phyloP scores from a whole-genome alignment of 1,139 yeast species.

The Kurtzmaniella quercitrusa region DNA sequence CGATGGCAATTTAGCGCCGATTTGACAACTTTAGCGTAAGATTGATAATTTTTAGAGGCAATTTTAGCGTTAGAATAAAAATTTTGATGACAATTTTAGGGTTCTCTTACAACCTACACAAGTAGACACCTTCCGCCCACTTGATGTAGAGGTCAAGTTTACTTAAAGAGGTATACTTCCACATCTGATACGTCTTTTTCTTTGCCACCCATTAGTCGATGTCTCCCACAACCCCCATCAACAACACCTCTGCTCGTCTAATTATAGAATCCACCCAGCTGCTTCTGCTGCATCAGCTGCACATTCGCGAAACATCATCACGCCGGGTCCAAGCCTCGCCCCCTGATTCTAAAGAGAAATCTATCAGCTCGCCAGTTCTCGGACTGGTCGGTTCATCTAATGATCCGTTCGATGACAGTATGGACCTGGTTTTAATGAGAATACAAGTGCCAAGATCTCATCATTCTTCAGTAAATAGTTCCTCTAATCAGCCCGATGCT shows the following conservation, averaged over 20 bases:
- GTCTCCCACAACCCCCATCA: not conserved
- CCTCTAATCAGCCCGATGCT: not conserved
- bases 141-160: too few relatives aligned
- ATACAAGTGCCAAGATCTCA: conserved; percentile 1
- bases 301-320: too few relatives aligned
- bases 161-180: too few relatives aligned
- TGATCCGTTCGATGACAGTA: conserved; percentile 41
- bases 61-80: too few relatives aligned
- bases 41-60: too few relatives aligned
- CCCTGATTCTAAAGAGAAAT: conserved; percentile 10
- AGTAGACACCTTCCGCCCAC: too few relatives aligned
- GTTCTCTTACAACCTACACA: too few relatives aligned
- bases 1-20: too few relatives aligned
- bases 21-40: too few relatives aligned
- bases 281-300: not conserved
- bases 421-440: conserved; percentile 21
- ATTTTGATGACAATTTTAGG: too few relatives aligned
- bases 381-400: conserved; percentile 8
- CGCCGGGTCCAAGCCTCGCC: not conserved
- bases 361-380: conserved; percentile 13
- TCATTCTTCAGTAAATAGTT: not conserved
- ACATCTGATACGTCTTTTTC: too few relatives aligned
- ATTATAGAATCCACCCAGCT: not conserved
- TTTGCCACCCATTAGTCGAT: not conserved
- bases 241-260: not conserved